phyloP scores from a whole-genome alignment of 345 rosid genomes.

The Eucalyptus curtisii region DNA sequence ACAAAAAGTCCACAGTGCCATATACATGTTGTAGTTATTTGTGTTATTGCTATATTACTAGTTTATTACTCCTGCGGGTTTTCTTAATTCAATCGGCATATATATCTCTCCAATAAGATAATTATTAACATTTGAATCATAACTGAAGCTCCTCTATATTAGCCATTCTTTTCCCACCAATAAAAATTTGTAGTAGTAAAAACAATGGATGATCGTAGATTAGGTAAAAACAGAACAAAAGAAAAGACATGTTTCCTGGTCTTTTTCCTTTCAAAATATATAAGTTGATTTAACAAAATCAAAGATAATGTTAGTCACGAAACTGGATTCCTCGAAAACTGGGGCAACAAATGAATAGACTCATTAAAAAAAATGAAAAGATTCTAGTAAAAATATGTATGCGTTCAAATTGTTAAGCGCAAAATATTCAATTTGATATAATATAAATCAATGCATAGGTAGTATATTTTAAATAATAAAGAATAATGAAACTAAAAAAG shows the following conservation, averaged over 20 bases:
- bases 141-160: not conserved
- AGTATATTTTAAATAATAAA: not conserved
- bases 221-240: not conserved
- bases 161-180: too few species aligned
- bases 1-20: not conserved
- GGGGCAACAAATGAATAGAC: not conserved
- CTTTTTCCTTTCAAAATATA: too few species aligned
- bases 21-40: not conserved
- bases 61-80: not conserved
- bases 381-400: not conserved
- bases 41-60: too few species aligned
- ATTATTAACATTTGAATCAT: not conserved
- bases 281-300: not conserved
- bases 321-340: not conserved
- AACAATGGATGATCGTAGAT: not conserved
- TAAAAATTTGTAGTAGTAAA: not conserved
- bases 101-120: not conserved
- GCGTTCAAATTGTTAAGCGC: not conserved
- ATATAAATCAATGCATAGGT: not conserved
- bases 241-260: not conserved
- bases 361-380: rapidly evolving
- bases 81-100: not conserved
- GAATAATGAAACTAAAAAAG: not conserved
- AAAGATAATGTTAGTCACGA: not conserved
- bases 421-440: not conserved